A percentile compares a stretch with the other conserved stretches of the same genome.
Conservation (phyloP, 805 yeast species). For the Metschnikowia vanudenii region DNA sequence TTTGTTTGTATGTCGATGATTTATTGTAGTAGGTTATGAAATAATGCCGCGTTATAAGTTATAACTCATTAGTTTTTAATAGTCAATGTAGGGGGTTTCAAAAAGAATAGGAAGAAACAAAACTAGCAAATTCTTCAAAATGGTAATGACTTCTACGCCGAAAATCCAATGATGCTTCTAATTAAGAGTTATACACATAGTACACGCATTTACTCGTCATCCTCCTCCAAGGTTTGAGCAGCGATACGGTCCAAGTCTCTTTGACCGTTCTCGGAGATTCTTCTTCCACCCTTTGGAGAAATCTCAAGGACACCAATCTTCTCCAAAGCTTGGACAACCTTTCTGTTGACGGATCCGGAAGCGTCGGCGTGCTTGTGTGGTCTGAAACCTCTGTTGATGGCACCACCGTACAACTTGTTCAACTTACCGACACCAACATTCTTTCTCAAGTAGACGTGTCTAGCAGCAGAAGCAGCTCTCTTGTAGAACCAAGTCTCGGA, state of each 20-base stretch:
- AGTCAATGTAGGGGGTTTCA: no score
- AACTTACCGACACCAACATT: conserved; percentile 99
- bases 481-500: conserved; percentile 99
- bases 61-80: no score
- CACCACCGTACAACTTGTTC: conserved; percentile 99
- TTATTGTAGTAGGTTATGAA: no score
- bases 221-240: conserved; percentile 95
- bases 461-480: conserved; percentile 99
- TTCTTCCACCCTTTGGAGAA: conserved; percentile 98
- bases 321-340: conserved; percentile 95
- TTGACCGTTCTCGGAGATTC: conserved; percentile 98
- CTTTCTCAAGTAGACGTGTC: conserved; percentile 99
- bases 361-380: conserved; percentile 99
- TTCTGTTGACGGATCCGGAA: conserved; percentile 99
- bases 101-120: background rate
- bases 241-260: conserved; percentile 99
- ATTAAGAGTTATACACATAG: conserved; percentile 20
- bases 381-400: conserved; percentile 98
- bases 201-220: conserved; percentile 46
- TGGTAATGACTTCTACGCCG: background rate
- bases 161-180: conserved; percentile 15
- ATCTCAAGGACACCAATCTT: conserved; percentile 96
- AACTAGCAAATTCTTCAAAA: background rate
- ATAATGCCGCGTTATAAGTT: no score
- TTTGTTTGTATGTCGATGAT: no score